A percentile compares a stretch with the other conserved stretches of the same genome.
Evolutionary conservation across 164 flowering plant genomes (phyloP).

Genomic region (Houttuynia cordata): DNA sequence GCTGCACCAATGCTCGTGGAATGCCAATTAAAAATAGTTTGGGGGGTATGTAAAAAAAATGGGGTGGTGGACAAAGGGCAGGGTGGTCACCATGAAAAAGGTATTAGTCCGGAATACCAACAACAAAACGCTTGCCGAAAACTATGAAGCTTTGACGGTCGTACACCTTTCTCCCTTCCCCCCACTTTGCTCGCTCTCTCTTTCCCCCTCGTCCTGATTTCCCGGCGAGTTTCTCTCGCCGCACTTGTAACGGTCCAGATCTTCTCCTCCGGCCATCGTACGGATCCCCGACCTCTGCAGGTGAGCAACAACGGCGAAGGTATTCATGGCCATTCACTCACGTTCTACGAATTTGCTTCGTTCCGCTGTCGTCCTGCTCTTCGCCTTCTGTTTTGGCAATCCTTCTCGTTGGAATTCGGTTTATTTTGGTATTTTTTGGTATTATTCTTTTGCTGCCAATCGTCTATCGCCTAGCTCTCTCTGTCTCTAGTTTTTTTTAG

Average conservation of each 20-base stretch:
- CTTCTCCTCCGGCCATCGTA: neutral
- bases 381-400: neutral
- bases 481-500: no score
- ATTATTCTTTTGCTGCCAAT: conserved; percentile 14
- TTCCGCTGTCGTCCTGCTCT: conserved; percentile 21
- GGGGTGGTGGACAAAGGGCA: neutral
- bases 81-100: conserved; percentile 3
- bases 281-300: neutral
- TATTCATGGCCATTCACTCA: no score
- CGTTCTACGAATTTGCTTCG: conserved; percentile 6
- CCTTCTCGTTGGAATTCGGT: neutral
- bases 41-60: no score
- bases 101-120: conserved; percentile 17
- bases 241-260: conserved; percentile 1
- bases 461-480: conserved; percentile 12
- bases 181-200: no score
- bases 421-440: conserved; percentile 3
- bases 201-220: no score
- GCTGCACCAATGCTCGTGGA: no score
- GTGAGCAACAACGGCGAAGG: neutral
- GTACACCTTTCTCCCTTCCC: conserved; percentile 29
- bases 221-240: neutral
- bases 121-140: conserved; percentile 5
- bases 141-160: conserved; percentile 35
- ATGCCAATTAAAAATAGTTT: no score